phyloP scores from a whole-genome alignment of 2,329 filamentous ascomycete species.

The Monosporascus sp. region DNA sequence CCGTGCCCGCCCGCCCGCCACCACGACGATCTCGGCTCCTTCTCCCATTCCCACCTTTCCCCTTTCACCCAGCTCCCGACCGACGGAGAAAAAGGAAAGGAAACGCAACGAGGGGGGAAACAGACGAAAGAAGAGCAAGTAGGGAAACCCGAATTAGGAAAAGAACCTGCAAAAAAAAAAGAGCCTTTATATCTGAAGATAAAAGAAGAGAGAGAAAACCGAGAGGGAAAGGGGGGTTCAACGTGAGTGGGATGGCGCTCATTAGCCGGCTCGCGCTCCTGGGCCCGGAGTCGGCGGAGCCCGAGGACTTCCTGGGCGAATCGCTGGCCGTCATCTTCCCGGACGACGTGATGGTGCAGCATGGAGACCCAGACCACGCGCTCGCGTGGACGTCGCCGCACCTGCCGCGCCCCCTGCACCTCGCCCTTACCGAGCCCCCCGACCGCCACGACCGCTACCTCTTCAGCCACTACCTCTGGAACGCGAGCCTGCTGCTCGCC shows the following conservation, averaged over 20 bases:
- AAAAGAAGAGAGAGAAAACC: too few species aligned
- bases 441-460: slow-evolving; percentile 51
- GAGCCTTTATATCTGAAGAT: too few species aligned
- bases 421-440: slow-evolving; percentile 43
- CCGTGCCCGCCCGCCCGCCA: too few species aligned
- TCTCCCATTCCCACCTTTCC: too few species aligned
- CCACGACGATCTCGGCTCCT: too few species aligned
- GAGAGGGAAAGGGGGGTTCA: too few species aligned
- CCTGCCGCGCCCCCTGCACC: slow-evolving; percentile 38
- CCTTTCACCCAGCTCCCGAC: too few species aligned
- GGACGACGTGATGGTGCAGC: slow-evolving; percentile 60
- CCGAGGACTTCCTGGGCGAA: slow-evolving; percentile 56
- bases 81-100: too few species aligned
- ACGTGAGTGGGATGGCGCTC: slow-evolving; percentile 33
- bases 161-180: too few species aligned
- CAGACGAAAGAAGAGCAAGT: too few species aligned
- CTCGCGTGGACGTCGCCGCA: slow-evolving; percentile 55
- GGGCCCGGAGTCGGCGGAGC: slow-evolving; percentile 32
- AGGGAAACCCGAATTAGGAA: too few species aligned
- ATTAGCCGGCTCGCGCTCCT: slow-evolving; percentile 38
- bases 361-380: slow-evolving; percentile 55
- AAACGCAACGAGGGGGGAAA: too few species aligned
- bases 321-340: slow-evolving; percentile 61
- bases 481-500: slow-evolving; percentile 52
- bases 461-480: slow-evolving; percentile 72